A percentile compares a stretch with the other conserved stretches of the same genome.
These are phyloP conservation scores for Scalesia atractyloides DNA, from an alignment of 129 eudicot genomes.

Conservation along the genomic window DNA sequence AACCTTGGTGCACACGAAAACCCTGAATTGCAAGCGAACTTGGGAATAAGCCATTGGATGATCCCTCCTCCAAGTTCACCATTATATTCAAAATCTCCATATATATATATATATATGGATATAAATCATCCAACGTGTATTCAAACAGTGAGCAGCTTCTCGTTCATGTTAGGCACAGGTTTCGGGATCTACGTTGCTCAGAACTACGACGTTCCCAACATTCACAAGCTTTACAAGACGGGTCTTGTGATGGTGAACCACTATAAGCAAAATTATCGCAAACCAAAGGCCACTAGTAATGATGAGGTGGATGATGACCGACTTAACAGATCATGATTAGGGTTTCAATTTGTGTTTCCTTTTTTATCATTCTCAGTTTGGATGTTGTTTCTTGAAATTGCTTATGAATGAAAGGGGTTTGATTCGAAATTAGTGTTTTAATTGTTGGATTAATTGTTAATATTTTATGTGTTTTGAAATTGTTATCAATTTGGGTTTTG, in stretches of 20 bases:
- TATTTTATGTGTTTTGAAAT: too few species aligned
- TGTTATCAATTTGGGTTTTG: too few species aligned
- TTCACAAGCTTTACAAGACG: conserved; percentile 27
- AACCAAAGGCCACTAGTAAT: conserved; percentile 24
- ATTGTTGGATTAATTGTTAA: not conserved
- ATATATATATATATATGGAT: too few species aligned
- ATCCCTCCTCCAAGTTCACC: conserved; percentile 29
- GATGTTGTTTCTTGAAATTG: not conserved
- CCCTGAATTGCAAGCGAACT: conserved; percentile 31
- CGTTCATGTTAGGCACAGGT: conserved; percentile 48
- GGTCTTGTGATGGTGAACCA: conserved; percentile 35
- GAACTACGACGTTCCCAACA: conserved; percentile 49
- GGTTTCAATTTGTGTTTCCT: not conserved
- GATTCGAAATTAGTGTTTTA: conserved; percentile 28
- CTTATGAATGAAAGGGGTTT: conserved; percentile 4
- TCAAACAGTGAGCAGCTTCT: conserved; percentile 18
- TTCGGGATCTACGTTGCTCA: conserved; percentile 60
- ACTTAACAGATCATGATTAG: conserved; percentile 14
- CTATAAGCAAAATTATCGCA: conserved; percentile 37
- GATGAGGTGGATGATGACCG: conserved; percentile 13
- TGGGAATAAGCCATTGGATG: conserved; percentile 38
- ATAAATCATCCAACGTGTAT: not conserved
- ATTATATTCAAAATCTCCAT: too few species aligned
- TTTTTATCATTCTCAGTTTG: not conserved
- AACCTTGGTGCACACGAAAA: not conserved